A percentile compares a stretch with the other conserved stretches of the same genome.
These are phyloP conservation scores for Rhizopogon sp. DNA, from an alignment of 768 basidiomycete genomes.

Conservation along the genomic window DNA sequence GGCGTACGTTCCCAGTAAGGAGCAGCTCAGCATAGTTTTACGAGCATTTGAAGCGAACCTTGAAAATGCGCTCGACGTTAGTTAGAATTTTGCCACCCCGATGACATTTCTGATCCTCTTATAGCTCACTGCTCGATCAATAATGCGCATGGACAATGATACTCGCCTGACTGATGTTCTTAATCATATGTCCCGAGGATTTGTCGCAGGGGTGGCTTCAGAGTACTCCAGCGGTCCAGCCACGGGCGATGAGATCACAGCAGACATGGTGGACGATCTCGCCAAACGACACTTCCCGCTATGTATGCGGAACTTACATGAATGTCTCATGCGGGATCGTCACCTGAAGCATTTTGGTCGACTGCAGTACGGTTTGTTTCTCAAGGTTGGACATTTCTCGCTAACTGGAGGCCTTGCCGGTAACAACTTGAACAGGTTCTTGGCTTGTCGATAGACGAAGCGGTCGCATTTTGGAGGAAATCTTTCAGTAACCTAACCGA, in stretches of 20 bases:
- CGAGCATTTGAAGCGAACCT: conserved; percentile 79
- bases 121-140: conserved; percentile 77
- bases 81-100: not conserved
- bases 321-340: conserved; percentile 64
- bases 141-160: conserved; percentile 93
- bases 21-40: conserved; percentile 81
- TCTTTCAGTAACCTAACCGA: conserved; percentile 77
- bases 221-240: conserved; percentile 64
- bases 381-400: conserved; percentile 60
- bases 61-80: conserved; percentile 72
- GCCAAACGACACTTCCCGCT: conserved; percentile 88
- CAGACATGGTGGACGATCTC: conserved; percentile 91
- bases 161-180: conserved; percentile 86
- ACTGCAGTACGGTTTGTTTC: conserved; percentile 87
- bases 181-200: conserved; percentile 88
- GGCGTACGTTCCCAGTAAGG: conserved; percentile 81
- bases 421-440: conserved; percentile 55
- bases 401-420: not conserved
- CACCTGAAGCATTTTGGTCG: conserved; percentile 93
- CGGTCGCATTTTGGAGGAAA: conserved; percentile 88
- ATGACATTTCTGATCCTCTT: conserved; percentile 6
- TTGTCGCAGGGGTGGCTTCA: conserved; percentile 84
- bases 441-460: conserved; percentile 92
- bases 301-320: conserved; percentile 92
- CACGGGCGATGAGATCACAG: conserved; percentile 67